Evolutionary conservation across 345 rosid genomes (phyloP), one percentile per base, ranked within the genome.

Genomic region (Firmiana major): DNA sequence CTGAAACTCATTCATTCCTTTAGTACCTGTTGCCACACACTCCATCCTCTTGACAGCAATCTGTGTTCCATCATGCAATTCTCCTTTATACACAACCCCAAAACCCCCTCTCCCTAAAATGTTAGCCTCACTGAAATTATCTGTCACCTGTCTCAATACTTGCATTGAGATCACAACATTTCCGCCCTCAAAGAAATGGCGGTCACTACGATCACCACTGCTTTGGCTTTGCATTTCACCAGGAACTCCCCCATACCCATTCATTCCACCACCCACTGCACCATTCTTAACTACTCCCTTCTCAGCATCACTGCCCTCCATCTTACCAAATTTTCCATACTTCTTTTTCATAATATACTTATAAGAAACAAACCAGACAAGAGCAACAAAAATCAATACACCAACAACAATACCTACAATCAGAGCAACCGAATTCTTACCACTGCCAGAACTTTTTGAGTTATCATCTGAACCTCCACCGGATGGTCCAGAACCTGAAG

Each of bases 1-100:
- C 63, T 90, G 93, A 79, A 94, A 94, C 82, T 94, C 97, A 55
- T 83, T 90, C 91, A 89, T 63, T 68, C 97, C 97, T 79, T 94
- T 89, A 17, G 80, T 87, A 40, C 94, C 90, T 79, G 83, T 83
- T 7, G 88, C 79, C 28, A 79, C 79, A 40, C 90, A 88, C 53
- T 88, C 90, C 97, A 94, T 94, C 83, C 97, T 88, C 84, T 94
- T 94, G 22, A 94, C 93, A 4, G 97, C 97, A 75, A 94, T 88
- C 83, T 84, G 87, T 6, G 92, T 92, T 43, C 97, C 98, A 79
- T 94, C 98, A 55, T 91, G 97, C 59, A 94, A 74, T 48, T 94
- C 93, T 0, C 97, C 98, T 24, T 83, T 87, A 57, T 94, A 93
- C 36, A 94, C 98, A 62, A 91, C 91, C 28, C 98, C 98, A 22